A percentile compares a stretch with the other conserved stretches of the same genome.
Conservation (phyloP, 805 yeast genomes). For the Spathaspora hagerdaliae region DNA sequence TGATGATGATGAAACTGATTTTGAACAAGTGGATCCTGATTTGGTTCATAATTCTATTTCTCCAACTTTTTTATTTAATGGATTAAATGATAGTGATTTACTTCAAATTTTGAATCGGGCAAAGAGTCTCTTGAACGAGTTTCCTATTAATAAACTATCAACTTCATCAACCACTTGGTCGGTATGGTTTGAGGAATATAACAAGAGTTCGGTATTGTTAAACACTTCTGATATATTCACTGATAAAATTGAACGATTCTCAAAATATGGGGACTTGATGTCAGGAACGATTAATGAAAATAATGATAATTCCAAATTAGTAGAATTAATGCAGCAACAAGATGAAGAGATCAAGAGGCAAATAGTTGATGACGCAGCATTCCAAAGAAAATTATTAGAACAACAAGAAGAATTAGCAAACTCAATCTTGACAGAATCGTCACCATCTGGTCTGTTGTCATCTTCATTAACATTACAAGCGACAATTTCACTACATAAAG, state of each 20-base stretch:
- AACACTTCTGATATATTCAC: conserved; percentile 25
- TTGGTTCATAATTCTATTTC: conserved; percentile 32
- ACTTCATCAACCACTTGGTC: conserved; percentile 20
- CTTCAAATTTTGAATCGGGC: conserved; percentile 23
- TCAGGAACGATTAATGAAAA: neutral
- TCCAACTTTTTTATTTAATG: conserved; percentile 25
- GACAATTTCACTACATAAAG: conserved; percentile 22
- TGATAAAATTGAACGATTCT: conserved; percentile 6
- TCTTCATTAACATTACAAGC: conserved; percentile 32
- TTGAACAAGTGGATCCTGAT: conserved; percentile 25
- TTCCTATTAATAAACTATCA: conserved; percentile 18
- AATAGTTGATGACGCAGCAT: conserved; percentile 19
- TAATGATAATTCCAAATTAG: neutral
- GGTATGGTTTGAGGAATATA: conserved; percentile 33
- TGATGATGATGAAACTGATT: conserved; percentile 8
- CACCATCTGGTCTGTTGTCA: conserved; percentile 23
- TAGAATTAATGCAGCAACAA: conserved; percentile 19
- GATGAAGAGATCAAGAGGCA: conserved; percentile 30
- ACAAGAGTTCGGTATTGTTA: conserved; percentile 27
- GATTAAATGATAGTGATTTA: conserved; percentile 23
- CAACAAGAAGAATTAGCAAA: conserved; percentile 22
- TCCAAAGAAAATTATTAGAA: conserved; percentile 17
- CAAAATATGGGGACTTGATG: conserved; percentile 3
- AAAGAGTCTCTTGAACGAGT: conserved; percentile 19
- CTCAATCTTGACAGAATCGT: conserved; percentile 15